Conservation (phyloP, 164 flowering plant genomes). For the Nelumbo lutea region DNA sequence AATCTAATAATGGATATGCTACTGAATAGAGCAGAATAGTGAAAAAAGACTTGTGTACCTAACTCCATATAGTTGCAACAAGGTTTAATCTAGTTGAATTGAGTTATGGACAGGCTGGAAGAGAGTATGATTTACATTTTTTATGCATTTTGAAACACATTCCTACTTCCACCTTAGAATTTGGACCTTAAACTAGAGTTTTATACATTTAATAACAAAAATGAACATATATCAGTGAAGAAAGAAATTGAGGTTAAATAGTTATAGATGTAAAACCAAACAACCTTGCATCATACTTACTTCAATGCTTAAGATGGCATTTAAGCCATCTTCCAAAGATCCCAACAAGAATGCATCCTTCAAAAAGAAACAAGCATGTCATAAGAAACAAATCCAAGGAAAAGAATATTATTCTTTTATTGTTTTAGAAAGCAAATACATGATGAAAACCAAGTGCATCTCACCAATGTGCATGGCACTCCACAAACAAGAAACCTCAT, state of each 20-base stretch:
- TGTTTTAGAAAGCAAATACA: neutral
- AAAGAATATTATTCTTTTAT: neutral
- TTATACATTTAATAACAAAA: too few species aligned
- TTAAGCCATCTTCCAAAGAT: slow-evolving; percentile 88
- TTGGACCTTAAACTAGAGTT: too few species aligned
- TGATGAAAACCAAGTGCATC: slow-evolving; percentile 8
- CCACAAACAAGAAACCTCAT: slow-evolving; percentile 94
- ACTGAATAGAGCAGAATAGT: too few species aligned
- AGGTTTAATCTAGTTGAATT: too few species aligned
- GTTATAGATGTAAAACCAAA: neutral
- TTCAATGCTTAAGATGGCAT: slow-evolving; percentile 87
- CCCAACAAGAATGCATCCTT: slow-evolving; percentile 79
- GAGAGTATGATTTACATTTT: neutral
- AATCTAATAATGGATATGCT: too few species aligned
- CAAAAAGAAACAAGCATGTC: slow-evolving; percentile 6
- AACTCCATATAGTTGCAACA: too few species aligned
- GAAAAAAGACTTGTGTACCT: too few species aligned
- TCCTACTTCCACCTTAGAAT: neutral
- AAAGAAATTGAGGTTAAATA: neutral
- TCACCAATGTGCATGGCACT: slow-evolving; percentile 56
- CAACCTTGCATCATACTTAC: slow-evolving; percentile 39
- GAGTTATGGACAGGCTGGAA: too few species aligned
- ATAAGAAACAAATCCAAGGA: neutral
- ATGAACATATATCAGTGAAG: neutral
- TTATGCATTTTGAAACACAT: neutral